A percentile compares a stretch with the other conserved stretches of the same genome.
phyloP scores from a whole-genome alignment of 192 early-diverging fungal species.

The Gigaspora rosea region DNA sequence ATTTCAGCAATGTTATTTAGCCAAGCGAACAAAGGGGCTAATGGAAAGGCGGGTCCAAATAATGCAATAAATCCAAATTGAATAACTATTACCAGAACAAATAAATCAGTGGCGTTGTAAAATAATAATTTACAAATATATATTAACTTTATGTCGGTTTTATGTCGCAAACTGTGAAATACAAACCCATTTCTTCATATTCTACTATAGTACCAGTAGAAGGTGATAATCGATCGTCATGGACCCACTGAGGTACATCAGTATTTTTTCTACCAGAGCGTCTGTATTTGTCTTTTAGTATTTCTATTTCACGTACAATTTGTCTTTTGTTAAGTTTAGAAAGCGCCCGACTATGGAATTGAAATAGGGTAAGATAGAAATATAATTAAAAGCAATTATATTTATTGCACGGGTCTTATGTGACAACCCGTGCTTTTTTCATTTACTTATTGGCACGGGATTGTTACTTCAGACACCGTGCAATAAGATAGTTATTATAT shows the following conservation, averaged over 20 bases:
- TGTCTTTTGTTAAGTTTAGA: constrained; percentile 1
- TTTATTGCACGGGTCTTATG: too few species aligned
- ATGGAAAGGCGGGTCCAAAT: constrained; percentile 67
- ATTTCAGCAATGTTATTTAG: constrained; percentile 63
- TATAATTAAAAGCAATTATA: neutral
- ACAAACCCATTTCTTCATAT: constrained; percentile 41
- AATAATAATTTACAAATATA: neutral
- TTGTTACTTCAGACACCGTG: too few species aligned
- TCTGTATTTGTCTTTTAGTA: neutral
- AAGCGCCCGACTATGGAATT: neutral
- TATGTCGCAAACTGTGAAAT: too few species aligned
- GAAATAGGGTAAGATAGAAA: neutral
- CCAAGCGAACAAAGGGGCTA: constrained; percentile 68
- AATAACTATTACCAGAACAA: constrained; percentile 38
- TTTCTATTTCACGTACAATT: neutral
- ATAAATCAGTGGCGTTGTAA: neutral
- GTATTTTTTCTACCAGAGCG: neutral
- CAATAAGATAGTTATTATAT: too few species aligned
- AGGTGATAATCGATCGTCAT: constrained; percentile 39
- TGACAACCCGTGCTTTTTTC: too few species aligned
- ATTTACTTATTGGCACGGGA: too few species aligned
- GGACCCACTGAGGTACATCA: constrained; percentile 48
- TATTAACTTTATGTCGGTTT: neutral
- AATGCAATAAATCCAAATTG: constrained; percentile 73
- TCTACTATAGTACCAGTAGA: constrained; percentile 15